phyloP scores from a whole-genome alignment of 2,329 filamentous ascomycete species.

The Pochonia chlamydosporia region DNA sequence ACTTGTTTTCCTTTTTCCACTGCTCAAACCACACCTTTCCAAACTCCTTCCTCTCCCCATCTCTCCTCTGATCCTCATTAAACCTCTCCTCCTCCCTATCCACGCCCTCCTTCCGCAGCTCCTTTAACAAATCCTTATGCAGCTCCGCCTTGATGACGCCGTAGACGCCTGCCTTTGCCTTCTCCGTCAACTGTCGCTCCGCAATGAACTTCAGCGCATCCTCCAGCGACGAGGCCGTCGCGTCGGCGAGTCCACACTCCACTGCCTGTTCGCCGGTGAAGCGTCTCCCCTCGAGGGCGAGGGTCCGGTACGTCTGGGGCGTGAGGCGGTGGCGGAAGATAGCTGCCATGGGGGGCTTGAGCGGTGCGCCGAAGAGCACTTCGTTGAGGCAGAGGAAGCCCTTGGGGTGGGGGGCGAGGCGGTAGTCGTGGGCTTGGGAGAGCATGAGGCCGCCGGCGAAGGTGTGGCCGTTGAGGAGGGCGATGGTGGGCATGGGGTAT shows the following conservation, averaged over 20 bases:
- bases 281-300: slow-evolving; percentile 69
- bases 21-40: slow-evolving; percentile 43
- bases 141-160: slow-evolving; percentile 69
- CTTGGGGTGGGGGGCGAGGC: slow-evolving; percentile 62
- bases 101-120: slow-evolving; percentile 47
- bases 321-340: slow-evolving; percentile 68
- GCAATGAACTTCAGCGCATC: slow-evolving; percentile 56
- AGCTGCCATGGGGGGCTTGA: slow-evolving; percentile 66
- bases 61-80: slow-evolving; percentile 31
- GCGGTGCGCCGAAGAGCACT: slow-evolving; percentile 70
- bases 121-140: slow-evolving; percentile 59
- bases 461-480: slow-evolving; percentile 73
- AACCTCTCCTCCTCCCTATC: slow-evolving; percentile 45
- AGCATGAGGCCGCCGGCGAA: slow-evolving; percentile 72
- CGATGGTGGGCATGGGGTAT: slow-evolving; percentile 78
- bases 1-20: slow-evolving; percentile 36
- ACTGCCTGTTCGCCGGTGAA: slow-evolving; percentile 60
- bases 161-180: slow-evolving; percentile 62
- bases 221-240: slow-evolving; percentile 47
- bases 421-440: slow-evolving; percentile 78
- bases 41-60: slow-evolving; percentile 36
- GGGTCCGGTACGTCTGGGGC: slow-evolving; percentile 49
- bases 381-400: slow-evolving; percentile 81
- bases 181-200: slow-evolving; percentile 53
- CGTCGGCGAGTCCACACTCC: slow-evolving; percentile 63